Percentiles rank a stretch among this genome's conserved stretches.
These are phyloP conservation scores for Pochonia chlamydosporia DNA, from an alignment of 2,329 filamentous ascomycete species.

Conservation along the genomic window DNA sequence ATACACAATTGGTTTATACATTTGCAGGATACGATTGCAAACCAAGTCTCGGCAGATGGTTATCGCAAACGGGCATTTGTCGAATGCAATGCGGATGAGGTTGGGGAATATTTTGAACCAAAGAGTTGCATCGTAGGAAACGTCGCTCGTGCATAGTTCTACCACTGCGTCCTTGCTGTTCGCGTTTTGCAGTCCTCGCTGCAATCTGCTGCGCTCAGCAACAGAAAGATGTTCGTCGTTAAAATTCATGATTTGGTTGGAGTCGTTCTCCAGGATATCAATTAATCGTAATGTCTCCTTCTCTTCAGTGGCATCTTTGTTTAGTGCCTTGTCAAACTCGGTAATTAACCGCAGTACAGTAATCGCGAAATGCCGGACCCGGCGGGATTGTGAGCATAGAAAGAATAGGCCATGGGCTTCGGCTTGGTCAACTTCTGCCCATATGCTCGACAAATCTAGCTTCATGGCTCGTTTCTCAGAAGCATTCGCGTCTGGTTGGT, in stretches of 20 bases:
- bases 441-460: conserved; percentile 79
- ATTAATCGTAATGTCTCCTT: conserved; percentile 72
- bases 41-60: conserved; percentile 87
- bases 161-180: conserved; percentile 82
- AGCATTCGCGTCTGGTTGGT: conserved; percentile 55
- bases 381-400: conserved; percentile 87
- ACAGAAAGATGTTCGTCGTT: conserved; percentile 88
- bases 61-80: conserved; percentile 86
- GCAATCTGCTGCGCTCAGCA: conserved; percentile 84
- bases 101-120: conserved; percentile 99
- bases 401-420: conserved; percentile 97
- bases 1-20: conserved; percentile 78
- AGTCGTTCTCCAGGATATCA: conserved; percentile 85
- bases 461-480: conserved; percentile 69
- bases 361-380: conserved; percentile 84
- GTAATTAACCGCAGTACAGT: conserved; percentile 87
- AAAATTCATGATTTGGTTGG: conserved; percentile 81
- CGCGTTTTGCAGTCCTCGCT: conserved; percentile 81
- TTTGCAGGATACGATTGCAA: conserved; percentile 85
- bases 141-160: conserved; percentile 91
- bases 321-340: conserved; percentile 86
- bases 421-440: conserved; percentile 92
- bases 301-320: conserved; percentile 55
- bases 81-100: conserved; percentile 81
- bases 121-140: conserved; percentile 87